Percentiles rank a stretch among this genome's conserved stretches.
phyloP scores from a whole-genome alignment of 768 basidiomycete species.

The Trametes cubensis region DNA sequence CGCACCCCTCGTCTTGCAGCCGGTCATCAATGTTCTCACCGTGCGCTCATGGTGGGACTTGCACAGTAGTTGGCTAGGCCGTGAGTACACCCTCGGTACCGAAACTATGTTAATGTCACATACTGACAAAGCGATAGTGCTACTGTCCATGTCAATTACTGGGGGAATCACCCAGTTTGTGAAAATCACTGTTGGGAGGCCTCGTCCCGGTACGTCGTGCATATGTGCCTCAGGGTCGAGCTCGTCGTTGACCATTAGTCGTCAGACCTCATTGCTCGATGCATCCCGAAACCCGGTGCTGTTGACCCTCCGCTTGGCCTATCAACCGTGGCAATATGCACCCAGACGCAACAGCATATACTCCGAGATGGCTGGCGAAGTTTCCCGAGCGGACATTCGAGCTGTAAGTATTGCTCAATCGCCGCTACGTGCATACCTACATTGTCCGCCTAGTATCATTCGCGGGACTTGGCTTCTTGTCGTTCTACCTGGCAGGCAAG shows the following conservation, averaged over 20 bases:
- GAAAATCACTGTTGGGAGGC: conserved; percentile 88
- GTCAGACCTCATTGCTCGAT: conserved; percentile 67
- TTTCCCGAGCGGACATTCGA: conserved; percentile 91
- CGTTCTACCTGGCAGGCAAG: conserved; percentile 90
- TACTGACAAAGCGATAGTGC: conserved; percentile 44
- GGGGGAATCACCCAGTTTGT: conserved; percentile 82
- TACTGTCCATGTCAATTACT: conserved; percentile 74
- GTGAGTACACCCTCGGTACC: conserved; percentile 33
- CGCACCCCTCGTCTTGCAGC: conserved; percentile 70
- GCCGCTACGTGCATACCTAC: neutral
- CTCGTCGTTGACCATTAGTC: neutral
- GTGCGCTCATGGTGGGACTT: conserved; percentile 89
- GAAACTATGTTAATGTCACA: neutral
- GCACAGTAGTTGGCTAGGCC: conserved; percentile 63
- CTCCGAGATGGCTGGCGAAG: conserved; percentile 87
- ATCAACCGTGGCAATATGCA: conserved; percentile 77
- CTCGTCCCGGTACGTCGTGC: conserved; percentile 68
- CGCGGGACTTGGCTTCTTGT: conserved; percentile 87
- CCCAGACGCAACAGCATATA: conserved; percentile 58
- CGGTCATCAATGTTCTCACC: conserved; percentile 69
- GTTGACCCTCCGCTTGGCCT: conserved; percentile 73
- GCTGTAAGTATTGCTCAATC: conserved; percentile 51
- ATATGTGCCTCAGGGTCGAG: neutral
- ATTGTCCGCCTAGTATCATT: conserved; percentile 70
- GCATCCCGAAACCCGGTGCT: conserved; percentile 67